These are phyloP conservation scores for Turritis glabra DNA, from an alignment of 345 rosid species.

Conservation along the genomic window DNA sequence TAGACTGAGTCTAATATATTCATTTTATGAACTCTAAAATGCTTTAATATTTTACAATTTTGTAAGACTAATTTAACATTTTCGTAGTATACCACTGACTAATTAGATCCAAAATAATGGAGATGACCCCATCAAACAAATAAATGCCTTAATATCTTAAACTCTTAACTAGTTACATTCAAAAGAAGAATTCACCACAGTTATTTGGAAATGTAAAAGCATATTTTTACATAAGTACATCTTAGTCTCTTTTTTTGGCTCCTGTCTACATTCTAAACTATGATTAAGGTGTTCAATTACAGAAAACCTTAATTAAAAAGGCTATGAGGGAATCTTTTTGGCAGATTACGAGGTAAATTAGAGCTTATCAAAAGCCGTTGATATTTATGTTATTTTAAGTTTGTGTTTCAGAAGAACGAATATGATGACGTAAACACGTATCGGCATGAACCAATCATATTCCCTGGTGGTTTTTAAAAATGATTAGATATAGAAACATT, in stretches of 20 bases:
- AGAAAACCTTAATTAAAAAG: slow-evolving; percentile 22
- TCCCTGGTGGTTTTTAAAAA: slow-evolving; percentile 21
- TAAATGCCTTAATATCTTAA: too few species aligned
- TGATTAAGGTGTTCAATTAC: background rate
- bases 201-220: too few species aligned
- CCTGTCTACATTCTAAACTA: background rate
- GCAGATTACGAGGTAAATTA: slow-evolving; percentile 31
- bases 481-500: slow-evolving; percentile 34
- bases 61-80: too few species aligned
- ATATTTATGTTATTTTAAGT: background rate
- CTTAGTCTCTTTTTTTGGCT: background rate
- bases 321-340: slow-evolving; percentile 23
- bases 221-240: too few species aligned
- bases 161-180: too few species aligned
- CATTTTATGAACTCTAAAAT: too few species aligned
- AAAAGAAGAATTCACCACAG: too few species aligned
- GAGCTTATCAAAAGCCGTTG: slow-evolving; percentile 31
- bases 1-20: too few species aligned
- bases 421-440: slow-evolving; percentile 43
- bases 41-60: too few species aligned
- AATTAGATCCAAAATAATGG: too few species aligned
- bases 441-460: slow-evolving; percentile 32
- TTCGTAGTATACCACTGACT: too few species aligned
- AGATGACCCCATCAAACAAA: too few species aligned
- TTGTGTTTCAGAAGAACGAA: slow-evolving; percentile 31